Evolutionary conservation across 176 grass and related monocot species (phyloP), one percentile per base, ranked within the genome.

Genomic region (Musa schizocarpa): DNA sequence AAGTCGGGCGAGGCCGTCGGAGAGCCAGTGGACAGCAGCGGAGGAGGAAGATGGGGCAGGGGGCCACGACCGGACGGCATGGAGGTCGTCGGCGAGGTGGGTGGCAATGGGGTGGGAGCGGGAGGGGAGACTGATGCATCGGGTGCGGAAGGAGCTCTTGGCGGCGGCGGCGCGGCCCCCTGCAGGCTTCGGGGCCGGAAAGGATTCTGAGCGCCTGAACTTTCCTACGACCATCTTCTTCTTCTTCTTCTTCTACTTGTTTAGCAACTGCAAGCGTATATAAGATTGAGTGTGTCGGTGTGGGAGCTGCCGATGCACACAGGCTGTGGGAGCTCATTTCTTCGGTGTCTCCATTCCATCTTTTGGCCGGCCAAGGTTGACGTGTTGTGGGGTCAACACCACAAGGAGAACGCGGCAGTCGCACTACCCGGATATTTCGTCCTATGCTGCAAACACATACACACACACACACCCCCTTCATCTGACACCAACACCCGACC

Each of bases 41-140:
- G 71, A 12, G 21, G 71, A 53, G n/a, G 52, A 16, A 25, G 52
- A 23, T 14, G 55, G 55, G 55, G 55, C 11, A 6, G 71, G 13
- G 52, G 71, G 22, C 71, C 71, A 73, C 11, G 71, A 73, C 21
- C 13, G 71, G 71, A 73, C 21, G 20, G 21, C 17, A 10, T 25
- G 11, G 52, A 73, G 71, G 52, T 73, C 71, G 51, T 24, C 51
- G 9, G 50, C 71, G 52, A 73, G 50, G 51, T 27, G 71, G 52
- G 71, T 52, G 71, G 71, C 71, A 52, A 73, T 20, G 52, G 71
- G 52, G 71, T 73, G 71, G 52, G 13, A 13, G 52, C 71, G 71
- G 52, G 23, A 23, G 0, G 71, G 71, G 51, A 73, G 71, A 26
- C 71, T 73, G 52, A 27, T 26, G 71, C 71, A 73, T 20, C 71